Evolutionary conservation across 805 yeast genomes (phyloP).

Genomic region (Candida oleophila): DNA sequence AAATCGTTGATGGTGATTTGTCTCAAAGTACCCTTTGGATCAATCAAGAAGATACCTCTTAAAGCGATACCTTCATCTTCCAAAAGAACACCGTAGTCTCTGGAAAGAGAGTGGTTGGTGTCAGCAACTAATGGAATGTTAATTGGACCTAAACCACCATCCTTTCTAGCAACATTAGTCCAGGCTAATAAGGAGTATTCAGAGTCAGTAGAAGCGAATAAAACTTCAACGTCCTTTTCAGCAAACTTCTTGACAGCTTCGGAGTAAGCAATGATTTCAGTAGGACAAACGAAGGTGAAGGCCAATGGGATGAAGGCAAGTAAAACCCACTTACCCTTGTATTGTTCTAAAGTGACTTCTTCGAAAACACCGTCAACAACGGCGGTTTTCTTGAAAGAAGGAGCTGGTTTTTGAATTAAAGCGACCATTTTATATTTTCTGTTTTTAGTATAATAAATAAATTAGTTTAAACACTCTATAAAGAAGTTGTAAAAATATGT

Average conservation of each 20-base stretch:
- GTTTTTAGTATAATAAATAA: neutral
- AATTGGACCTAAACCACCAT: slow-evolving; percentile 97
- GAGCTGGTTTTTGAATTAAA: slow-evolving; percentile 92
- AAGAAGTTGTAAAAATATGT: no score
- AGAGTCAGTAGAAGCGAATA: slow-evolving; percentile 97
- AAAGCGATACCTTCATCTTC: slow-evolving; percentile 96
- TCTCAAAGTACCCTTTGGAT: slow-evolving; percentile 92
- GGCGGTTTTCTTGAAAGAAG: slow-evolving; percentile 93
- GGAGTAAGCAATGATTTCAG: slow-evolving; percentile 98
- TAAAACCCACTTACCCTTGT: slow-evolving; percentile 97
- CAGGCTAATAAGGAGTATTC: slow-evolving; percentile 97
- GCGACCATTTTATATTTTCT: slow-evolving; percentile 64
- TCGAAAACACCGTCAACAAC: slow-evolving; percentile 96
- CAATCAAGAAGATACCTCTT: slow-evolving; percentile 97
- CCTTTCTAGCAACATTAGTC: slow-evolving; percentile 95
- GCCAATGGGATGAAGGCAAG: slow-evolving; percentile 98
- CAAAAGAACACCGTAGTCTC: slow-evolving; percentile 95
- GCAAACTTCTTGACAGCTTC: slow-evolving; percentile 90
- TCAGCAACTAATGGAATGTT: slow-evolving; percentile 94
- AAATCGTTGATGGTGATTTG: slow-evolving; percentile 97
- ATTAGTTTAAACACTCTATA: neutral
- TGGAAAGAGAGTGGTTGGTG: slow-evolving; percentile 92
- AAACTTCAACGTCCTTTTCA: slow-evolving; percentile 81
- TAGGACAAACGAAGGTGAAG: slow-evolving; percentile 99
- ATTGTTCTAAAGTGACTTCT: slow-evolving; percentile 90